Evolutionary conservation across 2,329 filamentous ascomycete genomes (phyloP).

Genomic region (Byssothecium circinans): DNA sequence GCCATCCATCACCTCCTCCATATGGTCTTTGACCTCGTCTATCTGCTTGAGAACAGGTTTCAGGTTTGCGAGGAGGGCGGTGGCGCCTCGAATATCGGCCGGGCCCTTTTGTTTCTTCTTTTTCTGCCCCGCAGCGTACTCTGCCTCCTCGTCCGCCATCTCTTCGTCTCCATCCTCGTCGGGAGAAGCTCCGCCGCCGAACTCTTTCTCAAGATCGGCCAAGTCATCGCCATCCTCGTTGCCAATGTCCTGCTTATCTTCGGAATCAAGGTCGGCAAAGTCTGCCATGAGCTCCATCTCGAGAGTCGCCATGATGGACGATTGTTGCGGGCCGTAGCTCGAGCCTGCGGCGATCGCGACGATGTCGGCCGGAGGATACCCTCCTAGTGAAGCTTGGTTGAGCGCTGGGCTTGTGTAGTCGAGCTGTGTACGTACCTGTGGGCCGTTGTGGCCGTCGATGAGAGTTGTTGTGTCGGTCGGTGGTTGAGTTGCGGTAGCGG

Average conservation of each 20-base stretch:
- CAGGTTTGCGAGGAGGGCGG: slow-evolving; percentile 77
- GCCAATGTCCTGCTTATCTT: slow-evolving; percentile 63
- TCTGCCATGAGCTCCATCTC: slow-evolving; percentile 92
- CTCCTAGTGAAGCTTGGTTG: slow-evolving; percentile 24
- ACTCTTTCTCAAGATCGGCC: slow-evolving; percentile 37
- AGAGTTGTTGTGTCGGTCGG: slow-evolving; percentile 5
- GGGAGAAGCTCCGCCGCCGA: slow-evolving; percentile 39
- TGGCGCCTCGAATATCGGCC: slow-evolving; percentile 74
- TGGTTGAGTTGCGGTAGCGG: no score
- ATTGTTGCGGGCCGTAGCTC: not conserved
- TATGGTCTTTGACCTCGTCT: slow-evolving; percentile 56
- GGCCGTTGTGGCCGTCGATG: slow-evolving; percentile 17
- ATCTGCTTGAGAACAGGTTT: slow-evolving; percentile 74
- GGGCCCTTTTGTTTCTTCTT: slow-evolving; percentile 68
- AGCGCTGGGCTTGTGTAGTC: slow-evolving; percentile 17
- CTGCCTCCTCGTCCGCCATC: slow-evolving; percentile 63
- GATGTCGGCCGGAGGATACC: slow-evolving; percentile 26
- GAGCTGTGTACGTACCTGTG: slow-evolving; percentile 26
- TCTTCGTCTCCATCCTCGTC: slow-evolving; percentile 60
- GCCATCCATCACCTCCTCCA: slow-evolving; percentile 70
- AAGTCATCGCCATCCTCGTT: slow-evolving; percentile 44
- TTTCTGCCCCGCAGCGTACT: slow-evolving; percentile 52
- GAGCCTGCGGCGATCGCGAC: slow-evolving; percentile 6
- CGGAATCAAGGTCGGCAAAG: slow-evolving; percentile 83
- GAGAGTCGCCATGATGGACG: slow-evolving; percentile 71